Conservation (phyloP, 305 asterid species). For the Fraxinus latifolia region DNA sequence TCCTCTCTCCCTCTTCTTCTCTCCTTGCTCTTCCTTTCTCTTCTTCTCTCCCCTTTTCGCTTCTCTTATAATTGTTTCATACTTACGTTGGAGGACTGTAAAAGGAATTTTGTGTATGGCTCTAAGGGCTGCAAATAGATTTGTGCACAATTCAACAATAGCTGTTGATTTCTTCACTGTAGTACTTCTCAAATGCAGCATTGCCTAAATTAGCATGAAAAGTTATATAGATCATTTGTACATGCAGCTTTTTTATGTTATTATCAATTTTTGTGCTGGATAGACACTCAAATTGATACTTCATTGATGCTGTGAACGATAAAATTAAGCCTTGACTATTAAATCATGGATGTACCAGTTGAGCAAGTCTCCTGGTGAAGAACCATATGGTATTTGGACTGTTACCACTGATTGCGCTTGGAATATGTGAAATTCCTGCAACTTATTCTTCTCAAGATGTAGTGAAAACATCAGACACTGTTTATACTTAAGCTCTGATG, state of each 20-base stretch:
- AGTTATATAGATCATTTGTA: background rate
- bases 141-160: background rate
- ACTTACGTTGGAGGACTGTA: background rate
- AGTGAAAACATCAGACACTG: background rate
- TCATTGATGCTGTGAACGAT: background rate
- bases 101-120: background rate
- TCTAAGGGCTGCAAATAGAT: background rate
- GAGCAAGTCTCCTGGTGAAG: background rate
- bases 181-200: background rate
- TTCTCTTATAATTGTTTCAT: background rate
- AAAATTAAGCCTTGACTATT: background rate
- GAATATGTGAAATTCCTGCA: background rate
- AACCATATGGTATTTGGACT: background rate
- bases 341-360: background rate
- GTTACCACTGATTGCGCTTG: background rate
- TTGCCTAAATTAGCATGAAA: background rate
- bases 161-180: background rate
- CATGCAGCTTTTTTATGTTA: background rate
- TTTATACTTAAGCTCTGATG: background rate
- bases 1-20: too few relatives aligned
- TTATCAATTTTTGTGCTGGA: background rate
- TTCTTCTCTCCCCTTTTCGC: too few relatives aligned
- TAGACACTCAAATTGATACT: background rate
- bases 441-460: background rate
- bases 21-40: too few relatives aligned